Base-by-base conservation (phyloP, 306 rosid genomes). In the Benincasa hispida region DNA sequence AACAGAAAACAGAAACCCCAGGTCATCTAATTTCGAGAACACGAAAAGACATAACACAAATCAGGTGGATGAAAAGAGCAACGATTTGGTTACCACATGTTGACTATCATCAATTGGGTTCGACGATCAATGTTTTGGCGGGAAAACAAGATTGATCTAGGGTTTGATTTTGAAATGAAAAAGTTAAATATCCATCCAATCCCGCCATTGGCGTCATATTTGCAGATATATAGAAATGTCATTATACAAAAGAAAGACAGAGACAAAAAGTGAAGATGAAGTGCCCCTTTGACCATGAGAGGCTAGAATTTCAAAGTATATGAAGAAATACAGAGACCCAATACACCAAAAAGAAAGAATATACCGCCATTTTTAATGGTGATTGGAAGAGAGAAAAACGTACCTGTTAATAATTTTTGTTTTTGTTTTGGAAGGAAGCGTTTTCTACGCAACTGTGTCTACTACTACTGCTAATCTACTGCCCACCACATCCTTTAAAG, bases 111-210 rank as follows among this genome's bases (percentile, higher is more conserved):
- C 86, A 81, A 72, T 50, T 73, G 27, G 66, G 61, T 53, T 45
- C 76, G 75, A 86, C 12, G 83, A 10, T 37, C 27, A 50, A 35
- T 27, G 2, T 79, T 81, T 92, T 84, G 91, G 92, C 87, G 91
- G 93, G 88, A 88, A 88, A 87, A 70, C 15, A 15, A 67, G n/a
- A 84, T 69, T 74, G 81, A 69, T 82, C 84, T 80, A 75, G 83
- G 81, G 87, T 79, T 86, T 76, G 9, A 19, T 45, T 76, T 51
- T 22, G 11, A 61, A 45, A 32, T 2, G 0, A 3, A 14, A 61
- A 61, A 61, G 42, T 61, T 61, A 18, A 45, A 78, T 48, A 65
- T 34, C 15, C 30, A 57, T 41, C 21, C 28, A 24, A 58, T 62
- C 19, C 55, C 66, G 50, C 25, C 59, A 72, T 42, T 47, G 9